phyloP scores from a whole-genome alignment of 306 rosid species.

The Inga leiocalycina region DNA sequence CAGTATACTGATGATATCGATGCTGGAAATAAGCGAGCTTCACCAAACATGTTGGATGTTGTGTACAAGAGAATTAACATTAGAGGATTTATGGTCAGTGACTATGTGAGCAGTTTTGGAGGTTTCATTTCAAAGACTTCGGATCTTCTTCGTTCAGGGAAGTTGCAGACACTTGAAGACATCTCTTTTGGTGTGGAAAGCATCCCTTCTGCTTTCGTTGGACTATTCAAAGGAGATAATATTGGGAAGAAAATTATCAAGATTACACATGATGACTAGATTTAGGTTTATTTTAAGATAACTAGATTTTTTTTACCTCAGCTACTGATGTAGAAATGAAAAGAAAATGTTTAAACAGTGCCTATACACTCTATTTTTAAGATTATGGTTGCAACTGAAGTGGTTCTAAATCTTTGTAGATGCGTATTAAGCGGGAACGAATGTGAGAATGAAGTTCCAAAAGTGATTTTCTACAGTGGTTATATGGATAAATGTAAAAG shows the following conservation, averaged over 20 bases:
- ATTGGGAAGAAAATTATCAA: conserved; percentile 42
- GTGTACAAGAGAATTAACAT: conserved; percentile 8
- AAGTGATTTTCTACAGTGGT: too few species aligned
- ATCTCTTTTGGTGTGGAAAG: conserved; percentile 44
- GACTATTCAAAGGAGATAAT: conserved; percentile 48
- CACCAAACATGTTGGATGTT: neutral
- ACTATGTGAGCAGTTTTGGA: conserved; percentile 24
- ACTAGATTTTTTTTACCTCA: too few species aligned
- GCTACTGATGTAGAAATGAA: too few species aligned
- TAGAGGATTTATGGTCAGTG: conserved; percentile 44
- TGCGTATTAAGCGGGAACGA: too few species aligned
- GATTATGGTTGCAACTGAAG: too few species aligned
- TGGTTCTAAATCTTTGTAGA: too few species aligned
- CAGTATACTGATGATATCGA: neutral
- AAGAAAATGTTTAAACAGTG: too few species aligned
- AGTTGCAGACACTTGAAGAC: conserved; percentile 44
- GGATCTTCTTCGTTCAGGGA: conserved; percentile 43
- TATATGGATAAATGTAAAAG: too few species aligned
- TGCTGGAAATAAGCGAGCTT: neutral
- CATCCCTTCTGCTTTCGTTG: conserved; percentile 50
- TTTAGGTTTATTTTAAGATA: too few species aligned
- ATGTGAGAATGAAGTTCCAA: too few species aligned
- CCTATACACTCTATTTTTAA: too few species aligned
- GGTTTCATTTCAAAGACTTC: conserved; percentile 39
- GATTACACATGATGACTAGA: conserved; percentile 20